Base-by-base conservation (phyloP, 495 filamentous ascomycete genomes). In the Aspergillus olivimuriae region DNA sequence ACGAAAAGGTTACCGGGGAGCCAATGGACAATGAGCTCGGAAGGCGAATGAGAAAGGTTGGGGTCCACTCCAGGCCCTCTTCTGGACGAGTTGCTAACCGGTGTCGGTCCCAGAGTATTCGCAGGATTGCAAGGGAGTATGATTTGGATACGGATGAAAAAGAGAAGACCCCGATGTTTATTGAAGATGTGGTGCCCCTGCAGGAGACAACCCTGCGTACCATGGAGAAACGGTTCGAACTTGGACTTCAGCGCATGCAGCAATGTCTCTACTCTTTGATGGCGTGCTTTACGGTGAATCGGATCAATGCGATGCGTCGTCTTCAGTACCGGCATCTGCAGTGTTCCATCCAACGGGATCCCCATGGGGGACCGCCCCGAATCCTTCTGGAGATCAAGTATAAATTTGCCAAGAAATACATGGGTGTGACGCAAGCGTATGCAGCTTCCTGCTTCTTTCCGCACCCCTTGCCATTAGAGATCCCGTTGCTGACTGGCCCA, bases 371-470 rank as follows among this genome's bases (percentile, higher is more conserved):
- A n/a, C 38, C 38, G 20, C 38, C 38, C 5, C 11, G 17, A n/a
- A 20, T n/a, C 12, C 9, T 40, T 20, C 20, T 26, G 10, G 38
- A 40, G 18, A 37, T 37, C 34, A 37, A 37, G 18, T 20, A 16
- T 20, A 16, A 37, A 20, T 37, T 37, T 37, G 34, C 18, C 34
- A 37, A 37, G 18, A 20, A 20, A 20, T 16, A 17, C 34, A 37
- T 37, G 34, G 34, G 34, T 37, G 18, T 37, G n/a, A 17, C 34
- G 34, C 34, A 37, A 37, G 18, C 34, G 34, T 37, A 37, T 37
- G 14, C 34, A 37, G 14, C 34, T 37, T 37, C 18, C 18, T 37
- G 34, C 18, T 16, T 11, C 34, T 37, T 37, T 16, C 18, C 34
- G 34, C 14, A 37, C 14, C 11, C 14, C 14, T 17, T 37, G 14